A percentile compares a stretch with the other conserved stretches of the same genome.
phyloP scores from a whole-genome alignment of 1,284 basidiomycete species.

The Tranzscheliella williamsii region DNA sequence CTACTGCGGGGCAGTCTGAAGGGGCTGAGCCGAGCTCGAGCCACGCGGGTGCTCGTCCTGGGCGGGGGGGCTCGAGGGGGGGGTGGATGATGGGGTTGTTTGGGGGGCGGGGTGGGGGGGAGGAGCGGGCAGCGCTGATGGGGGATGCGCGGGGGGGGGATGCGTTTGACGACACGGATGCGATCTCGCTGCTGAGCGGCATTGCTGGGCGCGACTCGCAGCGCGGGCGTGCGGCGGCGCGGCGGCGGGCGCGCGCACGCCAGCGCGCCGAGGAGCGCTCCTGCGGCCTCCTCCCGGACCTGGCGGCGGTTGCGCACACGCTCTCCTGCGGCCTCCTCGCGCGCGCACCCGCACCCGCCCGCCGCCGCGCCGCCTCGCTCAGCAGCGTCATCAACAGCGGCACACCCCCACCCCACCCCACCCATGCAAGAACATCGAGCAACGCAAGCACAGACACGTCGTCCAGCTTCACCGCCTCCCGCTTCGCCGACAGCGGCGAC shows the following conservation, averaged over 20 bases:
- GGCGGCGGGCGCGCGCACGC: constrained; percentile 19
- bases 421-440: constrained; percentile 17
- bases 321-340: constrained; percentile 25
- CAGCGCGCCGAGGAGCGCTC: constrained; percentile 19
- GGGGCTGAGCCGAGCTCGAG: too few species aligned
- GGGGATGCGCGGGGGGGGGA: too few species aligned
- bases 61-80: too few species aligned
- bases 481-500: constrained; percentile 27
- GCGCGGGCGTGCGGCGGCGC: constrained; percentile 6
- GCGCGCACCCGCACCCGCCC: constrained; percentile 2
- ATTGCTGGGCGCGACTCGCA: constrained; percentile 45
- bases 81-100: too few species aligned
- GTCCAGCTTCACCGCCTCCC: constrained; percentile 7
- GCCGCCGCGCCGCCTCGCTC: constrained; percentile 13
- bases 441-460: constrained; percentile 27
- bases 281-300: constrained; percentile 15
- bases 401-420: neutral
- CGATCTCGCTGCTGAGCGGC: constrained; percentile 48
- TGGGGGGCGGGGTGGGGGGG: too few species aligned
- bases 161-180: constrained; percentile 49
- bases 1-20: too few species aligned
- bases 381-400: constrained; percentile 14
- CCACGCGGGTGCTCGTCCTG: too few species aligned
- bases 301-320: constrained; percentile 6
- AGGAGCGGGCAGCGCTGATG: constrained; percentile 19